Evolutionary conservation across 2,329 filamentous ascomycete genomes (phyloP).

Genomic region (Penicillium janthinellum): DNA sequence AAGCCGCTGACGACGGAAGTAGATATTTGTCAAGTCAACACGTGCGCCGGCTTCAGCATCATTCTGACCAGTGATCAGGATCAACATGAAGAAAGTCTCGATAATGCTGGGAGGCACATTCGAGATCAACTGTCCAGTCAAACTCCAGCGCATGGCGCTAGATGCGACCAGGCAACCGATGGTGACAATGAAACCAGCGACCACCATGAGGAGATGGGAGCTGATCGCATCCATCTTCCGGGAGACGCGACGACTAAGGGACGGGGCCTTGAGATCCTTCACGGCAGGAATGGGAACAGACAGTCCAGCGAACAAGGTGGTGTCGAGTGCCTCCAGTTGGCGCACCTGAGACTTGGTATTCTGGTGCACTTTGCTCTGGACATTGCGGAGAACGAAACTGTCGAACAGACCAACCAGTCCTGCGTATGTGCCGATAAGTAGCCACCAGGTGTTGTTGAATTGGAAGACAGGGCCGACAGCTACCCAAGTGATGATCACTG

Average conservation of each 20-base stretch:
- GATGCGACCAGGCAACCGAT: constrained; percentile 32
- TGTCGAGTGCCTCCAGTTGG: constrained; percentile 17
- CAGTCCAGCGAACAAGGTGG: constrained; percentile 7
- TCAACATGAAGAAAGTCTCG: constrained; percentile 39
- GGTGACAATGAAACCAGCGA: constrained; percentile 29
- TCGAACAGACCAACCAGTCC: constrained; percentile 51
- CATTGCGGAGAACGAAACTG: constrained; percentile 50
- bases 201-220: constrained; percentile 34
- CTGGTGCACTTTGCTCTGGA: constrained; percentile 35
- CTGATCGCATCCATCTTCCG: constrained; percentile 25
- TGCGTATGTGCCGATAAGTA: constrained; percentile 53
- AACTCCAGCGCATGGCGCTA: constrained; percentile 35
- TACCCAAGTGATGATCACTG: neutral
- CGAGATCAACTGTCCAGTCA: constrained; percentile 38
- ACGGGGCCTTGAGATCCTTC: constrained; percentile 7
- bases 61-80: constrained; percentile 39
- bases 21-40: constrained; percentile 27
- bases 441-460: constrained; percentile 51
- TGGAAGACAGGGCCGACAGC: constrained; percentile 27
- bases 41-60: constrained; percentile 26
- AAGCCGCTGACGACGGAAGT: constrained; percentile 21
- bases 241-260: constrained; percentile 27
- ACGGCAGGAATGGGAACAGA: constrained; percentile 6
- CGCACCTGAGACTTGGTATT: constrained; percentile 23
- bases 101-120: constrained; percentile 42